A percentile compares a stretch with the other conserved stretches of the same genome.
phyloP scores from a whole-genome alignment of 202 grass and related monocot species.

The Saccharum hybrid region DNA sequence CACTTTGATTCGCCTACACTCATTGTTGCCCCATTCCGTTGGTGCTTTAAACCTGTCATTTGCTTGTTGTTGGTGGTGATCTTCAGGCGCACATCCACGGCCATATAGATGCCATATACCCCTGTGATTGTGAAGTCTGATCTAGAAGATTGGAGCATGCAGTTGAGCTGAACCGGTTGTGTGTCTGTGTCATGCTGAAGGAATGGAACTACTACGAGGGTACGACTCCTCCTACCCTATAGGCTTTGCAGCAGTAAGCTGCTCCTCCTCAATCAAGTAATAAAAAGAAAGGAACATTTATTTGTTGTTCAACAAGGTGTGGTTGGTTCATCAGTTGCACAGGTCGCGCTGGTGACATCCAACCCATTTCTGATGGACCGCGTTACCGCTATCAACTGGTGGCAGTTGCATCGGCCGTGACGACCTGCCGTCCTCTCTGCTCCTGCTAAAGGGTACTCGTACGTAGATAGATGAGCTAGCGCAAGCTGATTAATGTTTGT shows the following conservation, averaged over 20 bases:
- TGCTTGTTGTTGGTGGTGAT: slow-evolving; percentile 1
- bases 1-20: slow-evolving; percentile 26
- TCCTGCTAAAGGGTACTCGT: not conserved
- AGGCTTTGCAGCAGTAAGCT: not conserved
- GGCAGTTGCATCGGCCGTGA: slow-evolving; percentile 25
- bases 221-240: not conserved
- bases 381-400: slow-evolving; percentile 29
- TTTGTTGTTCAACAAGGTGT: slow-evolving; percentile 22
- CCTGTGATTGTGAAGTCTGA: not conserved
- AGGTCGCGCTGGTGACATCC: slow-evolving; percentile 9
- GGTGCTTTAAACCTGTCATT: not conserved
- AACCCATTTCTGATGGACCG: slow-evolving; percentile 1
- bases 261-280: not conserved
- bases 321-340: slow-evolving; percentile 6
- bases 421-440: not conserved
- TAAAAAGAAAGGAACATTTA: not conserved
- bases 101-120: not conserved
- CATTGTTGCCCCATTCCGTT: too few species aligned
- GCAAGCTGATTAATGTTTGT: not conserved
- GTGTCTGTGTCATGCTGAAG: slow-evolving; percentile 11
- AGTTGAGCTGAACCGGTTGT: slow-evolving; percentile 6
- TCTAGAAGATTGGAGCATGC: not conserved
- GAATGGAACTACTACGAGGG: not conserved
- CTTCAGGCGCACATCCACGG: not conserved
- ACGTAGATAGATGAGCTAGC: slow-evolving; percentile 9